Percentiles rank a stretch among this genome's conserved stretches.
These are phyloP conservation scores for Bauhinia variegata DNA, from an alignment of 306 rosid species.

Conservation along the genomic window DNA sequence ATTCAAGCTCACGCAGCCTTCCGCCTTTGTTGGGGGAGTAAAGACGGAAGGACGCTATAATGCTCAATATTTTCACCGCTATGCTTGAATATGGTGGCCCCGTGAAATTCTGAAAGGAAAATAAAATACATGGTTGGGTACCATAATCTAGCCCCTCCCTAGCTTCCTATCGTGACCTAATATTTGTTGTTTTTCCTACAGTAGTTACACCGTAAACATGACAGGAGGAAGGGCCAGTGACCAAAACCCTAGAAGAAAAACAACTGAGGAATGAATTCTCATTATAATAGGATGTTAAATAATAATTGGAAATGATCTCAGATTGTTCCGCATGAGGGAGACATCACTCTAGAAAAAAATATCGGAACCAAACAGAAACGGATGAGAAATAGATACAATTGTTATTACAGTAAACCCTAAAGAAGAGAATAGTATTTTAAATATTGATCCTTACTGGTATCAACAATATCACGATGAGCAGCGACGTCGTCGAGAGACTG, in stretches of 20 bases:
- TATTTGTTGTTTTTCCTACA: too few relatives aligned
- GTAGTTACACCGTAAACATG: too few relatives aligned
- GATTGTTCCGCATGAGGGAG: too few relatives aligned
- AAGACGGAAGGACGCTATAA: not conserved
- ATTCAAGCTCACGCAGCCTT: not conserved
- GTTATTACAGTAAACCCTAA: constrained; percentile 30
- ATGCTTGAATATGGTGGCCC: not conserved
- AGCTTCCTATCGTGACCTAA: not conserved
- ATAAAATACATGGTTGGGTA: not conserved
- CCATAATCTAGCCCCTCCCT: too few relatives aligned
- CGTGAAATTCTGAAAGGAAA: not conserved
- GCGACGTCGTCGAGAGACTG: constrained; percentile 68
- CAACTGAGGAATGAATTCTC: not conserved
- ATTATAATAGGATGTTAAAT: too few relatives aligned
- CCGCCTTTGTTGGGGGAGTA: not conserved
- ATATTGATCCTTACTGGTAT: constrained; percentile 52
- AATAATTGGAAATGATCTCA: too few relatives aligned
- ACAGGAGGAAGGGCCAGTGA: not conserved
- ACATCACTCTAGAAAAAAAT: constrained; percentile 18
- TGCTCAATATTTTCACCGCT: not conserved
- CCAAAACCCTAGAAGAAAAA: not conserved
- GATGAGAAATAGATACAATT: not conserved
- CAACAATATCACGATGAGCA: constrained; percentile 70
- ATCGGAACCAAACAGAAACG: not conserved
- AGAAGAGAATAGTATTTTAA: not conserved